A percentile compares a stretch with the other conserved stretches of the same genome.
Conservation (phyloP, 495 filamentous ascomycete genomes). For the Achaetomiella virescens region DNA sequence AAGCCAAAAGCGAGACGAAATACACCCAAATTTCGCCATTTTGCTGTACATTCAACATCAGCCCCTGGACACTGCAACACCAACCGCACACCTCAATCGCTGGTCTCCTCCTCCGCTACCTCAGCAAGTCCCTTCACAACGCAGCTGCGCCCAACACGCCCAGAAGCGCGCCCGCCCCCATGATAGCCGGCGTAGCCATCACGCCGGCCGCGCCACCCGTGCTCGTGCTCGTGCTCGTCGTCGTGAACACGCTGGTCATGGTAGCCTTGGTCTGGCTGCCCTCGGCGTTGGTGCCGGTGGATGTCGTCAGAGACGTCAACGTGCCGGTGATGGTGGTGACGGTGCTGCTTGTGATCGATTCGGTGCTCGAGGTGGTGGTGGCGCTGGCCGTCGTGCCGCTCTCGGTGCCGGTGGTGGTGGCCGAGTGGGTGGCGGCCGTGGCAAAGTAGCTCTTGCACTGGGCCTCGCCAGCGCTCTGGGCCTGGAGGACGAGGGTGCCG, state of each 20-base stretch:
- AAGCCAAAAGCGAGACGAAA: too few species aligned
- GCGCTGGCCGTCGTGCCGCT: too few species aligned
- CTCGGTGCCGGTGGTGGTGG: slow-evolving; percentile 1
- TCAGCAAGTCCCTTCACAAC: slow-evolving; percentile 3
- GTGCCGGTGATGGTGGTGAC: not conserved
- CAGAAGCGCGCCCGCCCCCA: slow-evolving; percentile 4
- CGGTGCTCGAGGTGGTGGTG: not conserved
- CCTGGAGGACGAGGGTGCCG: slow-evolving; percentile 13
- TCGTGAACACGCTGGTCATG: not conserved
- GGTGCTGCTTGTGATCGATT: not conserved
- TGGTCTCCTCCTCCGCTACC: not conserved
- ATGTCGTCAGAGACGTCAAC: not conserved
- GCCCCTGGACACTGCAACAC: not conserved
- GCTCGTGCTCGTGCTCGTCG: not conserved
- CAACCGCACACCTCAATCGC: not conserved
- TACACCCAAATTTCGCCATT: too few species aligned
- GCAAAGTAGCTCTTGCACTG: slow-evolving; percentile 17
- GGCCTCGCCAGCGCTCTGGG: slow-evolving; percentile 22
- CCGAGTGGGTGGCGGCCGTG: slow-evolving; percentile 4
- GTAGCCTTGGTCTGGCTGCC: not conserved
- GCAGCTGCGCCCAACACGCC: slow-evolving; percentile 12
- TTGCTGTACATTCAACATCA: too few species aligned
- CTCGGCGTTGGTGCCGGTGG: not conserved
- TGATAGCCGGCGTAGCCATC: not conserved
- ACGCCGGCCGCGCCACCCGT: not conserved